phyloP scores from a whole-genome alignment of 768 basidiomycete species.

The Tephrocybe sp. region DNA sequence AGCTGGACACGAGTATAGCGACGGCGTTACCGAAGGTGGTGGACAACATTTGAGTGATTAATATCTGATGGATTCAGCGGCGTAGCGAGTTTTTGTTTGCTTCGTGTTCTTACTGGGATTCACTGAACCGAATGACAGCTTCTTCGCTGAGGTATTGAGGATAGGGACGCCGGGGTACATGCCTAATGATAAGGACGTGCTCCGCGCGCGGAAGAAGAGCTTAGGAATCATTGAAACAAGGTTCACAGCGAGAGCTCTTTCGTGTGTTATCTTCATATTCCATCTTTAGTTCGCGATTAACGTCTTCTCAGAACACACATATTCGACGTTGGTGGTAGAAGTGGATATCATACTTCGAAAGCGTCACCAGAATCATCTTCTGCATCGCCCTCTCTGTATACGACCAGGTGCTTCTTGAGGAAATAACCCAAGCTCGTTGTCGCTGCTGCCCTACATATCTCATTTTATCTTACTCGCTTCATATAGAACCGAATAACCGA shows the following conservation, averaged over 20 bases:
- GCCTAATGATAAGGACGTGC: not conserved
- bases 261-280: not conserved
- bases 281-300: not conserved
- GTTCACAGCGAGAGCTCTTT: not conserved
- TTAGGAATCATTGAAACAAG: not conserved
- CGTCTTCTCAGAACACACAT: not conserved
- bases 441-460: too few species aligned
- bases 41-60: not conserved
- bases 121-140: not conserved
- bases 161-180: not conserved
- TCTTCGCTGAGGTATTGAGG: not conserved
- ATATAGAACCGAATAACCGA: too few species aligned
- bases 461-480: too few species aligned
- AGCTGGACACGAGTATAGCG: not conserved
- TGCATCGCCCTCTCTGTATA: too few species aligned
- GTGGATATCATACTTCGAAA: too few species aligned
- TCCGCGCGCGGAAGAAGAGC: not conserved
- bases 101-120: not conserved
- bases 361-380: too few species aligned
- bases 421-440: too few species aligned
- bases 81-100: not conserved
- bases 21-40: not conserved
- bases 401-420: too few species aligned
- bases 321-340: slow-evolving; percentile 5
- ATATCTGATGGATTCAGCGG: not conserved